These are phyloP conservation scores for Parachlorella kessleri DNA, from an alignment of 139 green algal species.

Conservation along the genomic window DNA sequence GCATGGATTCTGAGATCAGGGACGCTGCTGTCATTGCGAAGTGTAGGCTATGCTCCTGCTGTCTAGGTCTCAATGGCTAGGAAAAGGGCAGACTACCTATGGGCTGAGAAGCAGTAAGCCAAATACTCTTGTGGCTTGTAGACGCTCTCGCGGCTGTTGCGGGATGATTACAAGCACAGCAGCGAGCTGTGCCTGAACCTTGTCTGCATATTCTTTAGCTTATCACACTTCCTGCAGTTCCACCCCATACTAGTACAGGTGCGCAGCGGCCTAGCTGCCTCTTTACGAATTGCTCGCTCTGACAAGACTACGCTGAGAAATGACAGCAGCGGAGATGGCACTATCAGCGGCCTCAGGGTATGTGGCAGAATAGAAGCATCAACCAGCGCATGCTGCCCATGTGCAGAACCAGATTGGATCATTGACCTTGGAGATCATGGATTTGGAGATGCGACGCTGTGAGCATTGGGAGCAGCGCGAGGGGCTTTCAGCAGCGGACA, in stretches of 20 bases:
- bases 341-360: background rate
- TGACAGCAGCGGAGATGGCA: background rate
- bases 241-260: constrained; percentile 54
- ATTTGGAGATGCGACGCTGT: constrained; percentile 76
- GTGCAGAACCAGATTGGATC: constrained; percentile 66
- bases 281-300: background rate
- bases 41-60: too few relatives aligned
- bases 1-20: too few relatives aligned
- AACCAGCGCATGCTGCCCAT: background rate
- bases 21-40: too few relatives aligned
- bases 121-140: too few relatives aligned
- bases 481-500: constrained; percentile 14
- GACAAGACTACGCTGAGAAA: too few relatives aligned
- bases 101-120: too few relatives aligned
- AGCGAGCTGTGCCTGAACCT: constrained; percentile 82
- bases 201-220: constrained; percentile 72
- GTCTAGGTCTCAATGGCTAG: too few relatives aligned
- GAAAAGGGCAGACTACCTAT: too few relatives aligned
- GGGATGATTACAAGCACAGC: constrained; percentile 78
- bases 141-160: constrained; percentile 72
- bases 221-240: constrained; percentile 79
- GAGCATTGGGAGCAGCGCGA: constrained; percentile 60
- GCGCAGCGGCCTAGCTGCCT: background rate
- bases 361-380: background rate
- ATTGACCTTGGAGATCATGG: constrained; percentile 79